Conservation (phyloP, 371 early-diverging fungal species). For the Mortierella sp. region DNA sequence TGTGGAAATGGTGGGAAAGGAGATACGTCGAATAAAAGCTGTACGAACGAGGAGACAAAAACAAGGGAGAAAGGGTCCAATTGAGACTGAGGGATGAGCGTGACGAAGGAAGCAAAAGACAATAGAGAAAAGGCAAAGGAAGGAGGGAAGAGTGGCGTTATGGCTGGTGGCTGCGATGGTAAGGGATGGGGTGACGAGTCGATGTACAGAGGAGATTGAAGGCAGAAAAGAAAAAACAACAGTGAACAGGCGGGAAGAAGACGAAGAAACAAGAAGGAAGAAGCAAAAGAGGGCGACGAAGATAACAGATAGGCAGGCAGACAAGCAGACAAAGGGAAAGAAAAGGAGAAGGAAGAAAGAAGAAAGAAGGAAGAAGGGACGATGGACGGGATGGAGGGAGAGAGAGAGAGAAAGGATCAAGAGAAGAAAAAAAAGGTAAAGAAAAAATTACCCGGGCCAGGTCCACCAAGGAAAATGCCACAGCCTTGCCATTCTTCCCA, state of each 20-base stretch:
- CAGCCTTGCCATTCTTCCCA: not conserved
- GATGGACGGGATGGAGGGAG: not conserved
- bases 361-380: not conserved
- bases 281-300: not conserved
- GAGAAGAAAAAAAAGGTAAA: not conserved
- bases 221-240: not conserved
- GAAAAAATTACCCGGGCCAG: not conserved
- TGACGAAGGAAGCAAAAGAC: not conserved
- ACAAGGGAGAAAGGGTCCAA: conserved; percentile 10
- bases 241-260: not conserved
- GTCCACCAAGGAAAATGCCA: not conserved
- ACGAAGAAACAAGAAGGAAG: not conserved
- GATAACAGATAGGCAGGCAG: not conserved
- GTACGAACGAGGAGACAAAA: not conserved
- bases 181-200: not conserved
- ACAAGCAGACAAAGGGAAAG: not conserved
- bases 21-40: not conserved
- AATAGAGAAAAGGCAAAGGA: not conserved
- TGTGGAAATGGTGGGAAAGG: not conserved
- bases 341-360: not conserved
- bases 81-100: not conserved
- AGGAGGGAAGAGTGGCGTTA: not conserved
- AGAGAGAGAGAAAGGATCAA: not conserved
- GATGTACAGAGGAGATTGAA: not conserved
- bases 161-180: conserved; percentile 11